phyloP scores from a whole-genome alignment of 345 rosid species.

The Cochlearia excelsa region DNA sequence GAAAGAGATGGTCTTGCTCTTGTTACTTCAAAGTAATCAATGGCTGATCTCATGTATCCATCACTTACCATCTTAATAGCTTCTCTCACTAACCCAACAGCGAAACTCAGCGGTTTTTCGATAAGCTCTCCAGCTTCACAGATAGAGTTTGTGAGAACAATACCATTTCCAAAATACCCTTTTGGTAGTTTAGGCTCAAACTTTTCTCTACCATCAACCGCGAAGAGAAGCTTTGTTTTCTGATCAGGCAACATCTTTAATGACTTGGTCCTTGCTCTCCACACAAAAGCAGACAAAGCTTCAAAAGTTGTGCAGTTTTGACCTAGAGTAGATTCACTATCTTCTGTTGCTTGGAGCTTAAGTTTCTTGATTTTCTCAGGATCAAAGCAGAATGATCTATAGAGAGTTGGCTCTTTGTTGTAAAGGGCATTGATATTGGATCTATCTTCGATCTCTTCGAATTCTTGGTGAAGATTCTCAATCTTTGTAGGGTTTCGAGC shows the following conservation, averaged over 20 bases:
- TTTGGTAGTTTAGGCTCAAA: slow-evolving; percentile 73
- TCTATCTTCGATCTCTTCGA: slow-evolving; percentile 58
- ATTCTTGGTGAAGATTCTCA: slow-evolving; percentile 60
- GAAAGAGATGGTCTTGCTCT: slow-evolving; percentile 82
- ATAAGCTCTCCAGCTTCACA: slow-evolving; percentile 64
- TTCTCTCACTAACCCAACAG: slow-evolving; percentile 58
- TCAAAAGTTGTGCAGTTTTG: slow-evolving; percentile 67
- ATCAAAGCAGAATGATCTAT: slow-evolving; percentile 71
- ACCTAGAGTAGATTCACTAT: slow-evolving; percentile 41
- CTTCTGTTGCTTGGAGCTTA: slow-evolving; percentile 52
- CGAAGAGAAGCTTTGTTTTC: slow-evolving; percentile 76
- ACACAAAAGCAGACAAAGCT: slow-evolving; percentile 78
- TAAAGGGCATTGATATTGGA: slow-evolving; percentile 48
- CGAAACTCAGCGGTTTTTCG: slow-evolving; percentile 57
- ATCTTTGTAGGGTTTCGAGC: slow-evolving; percentile 56
- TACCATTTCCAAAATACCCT: slow-evolving; percentile 89
- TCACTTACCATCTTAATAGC: slow-evolving; percentile 76
- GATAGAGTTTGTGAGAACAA: slow-evolving; percentile 67
- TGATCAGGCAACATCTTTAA: slow-evolving; percentile 58
- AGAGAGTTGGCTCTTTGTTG: slow-evolving; percentile 48
- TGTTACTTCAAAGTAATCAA: slow-evolving; percentile 83
- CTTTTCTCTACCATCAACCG: slow-evolving; percentile 83
- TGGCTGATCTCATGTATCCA: slow-evolving; percentile 87
- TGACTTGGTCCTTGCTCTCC: slow-evolving; percentile 82
- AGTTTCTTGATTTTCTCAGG: slow-evolving; percentile 62